Conservation (phyloP, 352 stramenopile genomes). For the Saprolegnia parasitica region DNA sequence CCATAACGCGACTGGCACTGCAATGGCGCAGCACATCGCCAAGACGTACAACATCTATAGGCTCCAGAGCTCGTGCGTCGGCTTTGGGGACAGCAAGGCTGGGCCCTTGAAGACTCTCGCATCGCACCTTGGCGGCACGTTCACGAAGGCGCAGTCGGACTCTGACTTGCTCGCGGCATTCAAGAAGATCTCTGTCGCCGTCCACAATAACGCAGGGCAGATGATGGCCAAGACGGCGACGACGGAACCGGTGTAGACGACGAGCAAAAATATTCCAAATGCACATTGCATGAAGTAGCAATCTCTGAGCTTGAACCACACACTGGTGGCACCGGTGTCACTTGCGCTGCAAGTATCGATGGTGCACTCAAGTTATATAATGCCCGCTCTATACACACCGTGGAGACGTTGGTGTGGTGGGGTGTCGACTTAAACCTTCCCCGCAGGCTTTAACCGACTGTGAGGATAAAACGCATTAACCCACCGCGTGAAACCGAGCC, state of each 20-base stretch:
- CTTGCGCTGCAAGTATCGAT: no score
- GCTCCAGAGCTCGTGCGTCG: constrained; percentile 57
- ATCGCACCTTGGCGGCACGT: constrained; percentile 48
- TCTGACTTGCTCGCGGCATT: constrained; percentile 70
- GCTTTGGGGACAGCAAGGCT: constrained; percentile 64
- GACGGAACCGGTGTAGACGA: neutral
- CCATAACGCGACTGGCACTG: constrained; percentile 39
- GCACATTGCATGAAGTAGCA: no score
- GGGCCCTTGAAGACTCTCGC: constrained; percentile 50
- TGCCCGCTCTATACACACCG: no score
- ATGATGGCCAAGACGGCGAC: constrained; percentile 28
- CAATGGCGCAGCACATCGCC: constrained; percentile 38
- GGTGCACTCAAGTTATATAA: no score
- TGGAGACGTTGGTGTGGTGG: no score
- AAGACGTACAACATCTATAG: constrained; percentile 53
- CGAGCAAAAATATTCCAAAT: no score
- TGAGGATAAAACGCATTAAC: no score
- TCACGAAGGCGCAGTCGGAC: constrained; percentile 50
- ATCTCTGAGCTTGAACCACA: no score
- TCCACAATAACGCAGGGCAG: constrained; percentile 49
- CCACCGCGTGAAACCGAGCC: no score
- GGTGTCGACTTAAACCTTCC: no score
- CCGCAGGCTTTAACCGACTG: no score
- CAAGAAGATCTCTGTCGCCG: constrained; percentile 62
- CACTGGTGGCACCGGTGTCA: no score